Percentiles rank a stretch among this genome's conserved stretches.
phyloP scores from a whole-genome alignment of 768 basidiomycete species.

The Mycena belliarum region DNA sequence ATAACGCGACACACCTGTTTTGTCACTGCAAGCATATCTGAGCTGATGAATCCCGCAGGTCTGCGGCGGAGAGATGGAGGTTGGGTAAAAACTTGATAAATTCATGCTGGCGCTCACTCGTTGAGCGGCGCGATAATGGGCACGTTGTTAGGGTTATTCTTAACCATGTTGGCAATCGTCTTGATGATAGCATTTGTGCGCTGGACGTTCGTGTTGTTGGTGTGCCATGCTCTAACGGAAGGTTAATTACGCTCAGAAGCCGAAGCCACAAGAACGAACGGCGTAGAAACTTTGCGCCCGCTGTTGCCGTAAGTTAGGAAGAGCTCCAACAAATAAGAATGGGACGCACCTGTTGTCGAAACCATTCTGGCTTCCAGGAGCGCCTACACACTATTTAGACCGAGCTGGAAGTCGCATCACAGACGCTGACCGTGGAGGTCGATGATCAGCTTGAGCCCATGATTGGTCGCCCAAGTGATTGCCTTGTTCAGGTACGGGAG shows the following conservation, averaged over 20 bases:
- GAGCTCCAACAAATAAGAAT: too few species aligned
- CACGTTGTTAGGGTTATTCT: slow-evolving; percentile 53
- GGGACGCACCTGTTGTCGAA: too few species aligned
- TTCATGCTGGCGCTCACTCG: slow-evolving; percentile 54
- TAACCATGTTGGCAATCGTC: slow-evolving; percentile 60
- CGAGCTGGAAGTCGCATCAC: too few species aligned
- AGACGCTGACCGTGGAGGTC: slow-evolving; percentile 56
- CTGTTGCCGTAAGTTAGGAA: slow-evolving; percentile 87
- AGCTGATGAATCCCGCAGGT: slow-evolving; percentile 70
- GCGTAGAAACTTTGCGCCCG: slow-evolving; percentile 60
- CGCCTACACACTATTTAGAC: slow-evolving; percentile 30
- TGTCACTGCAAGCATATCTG: slow-evolving; percentile 48
- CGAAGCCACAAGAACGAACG: slow-evolving; percentile 36
- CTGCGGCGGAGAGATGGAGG: slow-evolving; percentile 36
- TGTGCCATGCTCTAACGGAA: slow-evolving; percentile 58
- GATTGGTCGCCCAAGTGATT: slow-evolving; percentile 64
- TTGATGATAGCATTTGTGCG: slow-evolving; percentile 70
- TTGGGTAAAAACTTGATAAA: background rate
- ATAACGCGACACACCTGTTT: slow-evolving; percentile 35
- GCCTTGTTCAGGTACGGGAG: slow-evolving; percentile 68
- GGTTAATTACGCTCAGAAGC: slow-evolving; percentile 1
- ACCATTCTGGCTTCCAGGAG: slow-evolving; percentile 86
- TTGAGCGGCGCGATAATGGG: slow-evolving; percentile 76
- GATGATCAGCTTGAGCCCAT: slow-evolving; percentile 79
- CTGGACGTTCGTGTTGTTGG: slow-evolving; percentile 60